Base-by-base conservation (phyloP, 805 yeast genomes). In the Yamadazyma scolyti region DNA sequence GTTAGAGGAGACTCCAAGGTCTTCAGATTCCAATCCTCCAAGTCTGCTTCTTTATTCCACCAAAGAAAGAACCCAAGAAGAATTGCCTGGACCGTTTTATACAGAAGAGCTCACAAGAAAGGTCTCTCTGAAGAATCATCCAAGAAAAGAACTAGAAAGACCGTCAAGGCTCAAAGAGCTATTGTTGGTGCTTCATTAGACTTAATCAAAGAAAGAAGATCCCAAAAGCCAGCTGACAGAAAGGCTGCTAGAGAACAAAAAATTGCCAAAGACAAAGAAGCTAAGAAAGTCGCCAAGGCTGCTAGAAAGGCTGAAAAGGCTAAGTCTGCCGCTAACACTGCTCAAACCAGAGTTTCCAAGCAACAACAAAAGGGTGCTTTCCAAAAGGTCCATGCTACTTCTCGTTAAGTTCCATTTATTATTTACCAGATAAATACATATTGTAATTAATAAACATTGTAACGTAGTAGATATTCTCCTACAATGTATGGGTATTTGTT, bases 21-120 rank as follows among this genome's bases (percentile, higher is more conserved):
- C 64, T 93, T 93, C 95, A 89, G 99, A 82, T 93, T 93, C 93
- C 94, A 84, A 72, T 80, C 85, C 71, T 84, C 97, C 56, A 93
- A 93, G 77, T 79, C 95, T 65, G 90, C 95, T 61, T 88, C 97
- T 67, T 82, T 93, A 64, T 93, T 93, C 93, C 80, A 82, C 66
- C 99, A 93, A 80, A 88, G 97, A 83, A 93, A 93, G 95, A 93
- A 93, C 89, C 99, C 99, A 77, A 89, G 99, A 82, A 85, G 96
- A 82, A 81, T 93, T 68, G 81, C 97, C 50, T 93, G 99, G 99
- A 93, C 99, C 54, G 97, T 90, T 63, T 80, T 93, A 61, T 93
- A 77, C 90, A 90, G 99, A 82, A 86, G 95, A 77, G 96, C 90
- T 77, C 97, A 93, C 95, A 88, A 87, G 84, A 93, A 93, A 79